Base-by-base conservation (phyloP, 371 early-diverging fungal species). In the Mortierella sp. region DNA sequence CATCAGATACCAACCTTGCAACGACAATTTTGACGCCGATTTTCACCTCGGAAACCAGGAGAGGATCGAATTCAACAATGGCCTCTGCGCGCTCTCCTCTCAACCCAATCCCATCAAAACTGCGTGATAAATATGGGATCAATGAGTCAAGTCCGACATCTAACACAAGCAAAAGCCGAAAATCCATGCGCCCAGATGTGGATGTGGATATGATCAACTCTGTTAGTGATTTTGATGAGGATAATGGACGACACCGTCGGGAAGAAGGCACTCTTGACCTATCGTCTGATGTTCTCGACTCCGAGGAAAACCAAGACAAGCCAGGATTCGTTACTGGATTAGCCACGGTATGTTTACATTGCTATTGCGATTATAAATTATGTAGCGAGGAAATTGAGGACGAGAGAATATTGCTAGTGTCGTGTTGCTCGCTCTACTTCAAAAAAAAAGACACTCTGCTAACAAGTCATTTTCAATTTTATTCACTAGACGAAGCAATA, bases 21-120 rank as follows among this genome's bases (percentile, higher is more conserved):
- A 31, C 67, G 0, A 66, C 80, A 3, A 71, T 75, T 0, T 80
- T 75, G 17, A 69, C 66, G 13, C 73, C 79, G 15, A 73, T 70
- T 26, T 73, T 69, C 0, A 78, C 73, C 5, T 73, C 79, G 0
- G 79, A 78, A 37, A 47, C 58, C 22, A 58, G 71, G 29, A 63
- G 67, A 47, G 67, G 63, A 23, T 56, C 70, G 4, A 37, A 54
- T 3, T 37, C 65, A 3, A 45, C 43, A 19, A 26, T 68, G 58
- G 31, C 28, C 3, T 68, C 53, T 8, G 55, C 70, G 12, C 65
- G 69, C 4, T 75, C 75, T 6, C 75, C 75, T 43, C 55, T 45
- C 2, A 75, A 75, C 29, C 66, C 76, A 23, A 67, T 37, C 0
- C 63, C 71, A 7, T 58, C 75, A 51, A 66, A 62, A 17, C 45